Evolutionary conservation across 139 green algal genomes (phyloP).

Genomic region (Choricystis sp.): DNA sequence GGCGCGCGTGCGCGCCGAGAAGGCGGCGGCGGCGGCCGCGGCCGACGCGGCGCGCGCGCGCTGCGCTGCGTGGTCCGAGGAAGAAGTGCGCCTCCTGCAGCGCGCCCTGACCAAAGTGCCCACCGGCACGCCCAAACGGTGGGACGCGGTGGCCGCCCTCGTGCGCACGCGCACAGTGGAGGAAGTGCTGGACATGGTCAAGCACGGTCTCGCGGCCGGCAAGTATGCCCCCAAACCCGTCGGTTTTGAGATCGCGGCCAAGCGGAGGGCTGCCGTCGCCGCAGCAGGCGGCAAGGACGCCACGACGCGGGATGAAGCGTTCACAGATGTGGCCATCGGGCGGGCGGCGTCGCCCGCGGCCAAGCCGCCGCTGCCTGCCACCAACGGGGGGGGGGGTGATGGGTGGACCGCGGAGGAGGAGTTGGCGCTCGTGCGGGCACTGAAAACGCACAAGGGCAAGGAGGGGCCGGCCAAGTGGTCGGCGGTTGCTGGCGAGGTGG

Average conservation of each 20-base stretch:
- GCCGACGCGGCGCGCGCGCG: constrained; percentile 2
- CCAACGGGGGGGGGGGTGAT: constrained; percentile 1
- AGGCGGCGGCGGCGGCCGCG: constrained; percentile 15
- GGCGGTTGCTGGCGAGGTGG: constrained; percentile 44
- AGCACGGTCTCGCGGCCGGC: constrained; percentile 36
- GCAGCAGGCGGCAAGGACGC: constrained; percentile 31
- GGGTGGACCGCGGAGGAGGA: constrained; percentile 68
- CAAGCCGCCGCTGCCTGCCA: constrained; percentile 4
- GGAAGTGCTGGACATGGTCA: constrained; percentile 77
- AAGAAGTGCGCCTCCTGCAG: constrained; percentile 82
- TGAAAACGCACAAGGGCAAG: constrained; percentile 71
- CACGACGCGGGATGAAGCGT: constrained; percentile 23
- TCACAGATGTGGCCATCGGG: constrained; percentile 58
- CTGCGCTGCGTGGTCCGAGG: constrained; percentile 35
- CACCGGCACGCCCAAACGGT: constrained; percentile 63
- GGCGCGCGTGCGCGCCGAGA: constrained; percentile 8
- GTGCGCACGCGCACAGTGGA: constrained; percentile 63
- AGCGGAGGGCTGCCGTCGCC: constrained; percentile 3
- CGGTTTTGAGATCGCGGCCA: neutral
- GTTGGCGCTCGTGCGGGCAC: constrained; percentile 70
- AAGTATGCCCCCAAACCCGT: neutral
- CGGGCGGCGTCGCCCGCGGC: constrained; percentile 10
- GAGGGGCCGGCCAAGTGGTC: constrained; percentile 50
- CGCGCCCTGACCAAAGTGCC: constrained; percentile 84
- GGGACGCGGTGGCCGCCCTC: constrained; percentile 54